Conservation (phyloP, 1,284 basidiomycete genomes). For the Trichosporon coremiiforme region DNA sequence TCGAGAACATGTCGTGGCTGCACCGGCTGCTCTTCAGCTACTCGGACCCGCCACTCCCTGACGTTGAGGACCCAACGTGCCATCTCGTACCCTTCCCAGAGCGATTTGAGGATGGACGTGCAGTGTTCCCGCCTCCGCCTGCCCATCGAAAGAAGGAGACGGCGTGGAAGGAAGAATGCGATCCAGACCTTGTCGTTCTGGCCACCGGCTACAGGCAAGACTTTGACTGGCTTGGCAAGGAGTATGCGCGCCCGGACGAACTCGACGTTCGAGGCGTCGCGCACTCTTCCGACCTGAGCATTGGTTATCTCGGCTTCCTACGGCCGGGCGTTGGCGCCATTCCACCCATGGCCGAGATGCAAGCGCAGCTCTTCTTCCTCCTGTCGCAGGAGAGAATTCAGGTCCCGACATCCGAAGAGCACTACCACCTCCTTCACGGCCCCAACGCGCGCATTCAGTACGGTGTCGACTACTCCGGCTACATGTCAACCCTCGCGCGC, state of each 20-base stretch:
- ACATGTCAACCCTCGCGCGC: slow-evolving; percentile 65
- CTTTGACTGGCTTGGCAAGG: slow-evolving; percentile 59
- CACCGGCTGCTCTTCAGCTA: slow-evolving; percentile 62
- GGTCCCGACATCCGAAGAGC: slow-evolving; percentile 60
- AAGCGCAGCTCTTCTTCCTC: slow-evolving; percentile 66
- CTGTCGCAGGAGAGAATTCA: slow-evolving; percentile 60
- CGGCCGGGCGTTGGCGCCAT: slow-evolving; percentile 69
- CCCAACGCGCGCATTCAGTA: slow-evolving; percentile 65
- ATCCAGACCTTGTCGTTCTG: slow-evolving; percentile 49
- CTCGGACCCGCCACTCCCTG: slow-evolving; percentile 61
- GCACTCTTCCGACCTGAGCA: slow-evolving; percentile 59
- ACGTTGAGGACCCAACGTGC: slow-evolving; percentile 61
- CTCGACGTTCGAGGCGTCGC: slow-evolving; percentile 64
- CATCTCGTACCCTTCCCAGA: slow-evolving; percentile 66
- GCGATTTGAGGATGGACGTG: slow-evolving; percentile 61
- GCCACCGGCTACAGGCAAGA: slow-evolving; percentile 62
- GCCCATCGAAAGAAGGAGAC: slow-evolving; percentile 43
- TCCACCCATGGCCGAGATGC: slow-evolving; percentile 69
- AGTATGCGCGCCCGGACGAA: slow-evolving; percentile 62
- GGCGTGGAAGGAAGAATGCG: slow-evolving; percentile 44
- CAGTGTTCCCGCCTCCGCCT: slow-evolving; percentile 60
- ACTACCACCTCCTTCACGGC: slow-evolving; percentile 65
- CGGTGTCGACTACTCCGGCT: slow-evolving; percentile 61
- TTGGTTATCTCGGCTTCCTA: slow-evolving; percentile 67
- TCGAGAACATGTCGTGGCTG: slow-evolving; percentile 58